Evolutionary conservation across 106 monocot genomes (phyloP), one percentile per base, ranked within the genome.

Genomic region (Gastrodia elata): DNA sequence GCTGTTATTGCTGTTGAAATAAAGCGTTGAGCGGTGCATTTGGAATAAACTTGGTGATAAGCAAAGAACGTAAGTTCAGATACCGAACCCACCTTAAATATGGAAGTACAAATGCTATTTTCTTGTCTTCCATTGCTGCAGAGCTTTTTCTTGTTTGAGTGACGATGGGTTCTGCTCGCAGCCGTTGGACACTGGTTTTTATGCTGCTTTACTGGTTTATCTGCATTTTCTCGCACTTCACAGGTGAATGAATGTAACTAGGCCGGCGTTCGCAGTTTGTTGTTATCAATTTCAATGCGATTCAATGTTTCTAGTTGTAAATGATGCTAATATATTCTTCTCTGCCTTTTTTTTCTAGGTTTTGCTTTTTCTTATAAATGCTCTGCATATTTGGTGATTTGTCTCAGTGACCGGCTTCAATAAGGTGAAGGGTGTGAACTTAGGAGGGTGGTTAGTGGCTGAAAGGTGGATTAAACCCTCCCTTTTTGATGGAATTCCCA

Each of bases 401-500:
- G 24, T 49, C 26, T 68, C 68, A 89, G 88, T 80, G 43, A 35
- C 77, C 65, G 92, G 86, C 15, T 85, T 92, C 48, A 28, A 55
- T 2, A 92, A 92, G 74, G 89, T 92, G 15, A 89, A 79, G 71
- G 87, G 89, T 36, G 92, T 93, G 52, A 93, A 93, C 79, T 82
- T 93, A 78, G 89, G 93, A 16, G 89, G 89, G 41, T 93, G 93
- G 89, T 68, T 93, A 56, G 93, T 89, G 82, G 77, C 85, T 30
- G 89, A 93, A 68, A 84, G 89, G 35, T 93, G 89, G 89, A 93
- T 93, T 73, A 90, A 87, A 79, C 87, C 89, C 41, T 87, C 86
- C 8, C 81, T 93, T 74, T 93, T 93, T 41, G 89, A 89, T 78
- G 89, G 75, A 65, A 93, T 93, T 82, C 89, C 89, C n/a, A 93